These are phyloP conservation scores for Colletotrichum gigasporum DNA, from an alignment of 2,329 filamentous ascomycete species.

Conservation along the genomic window DNA sequence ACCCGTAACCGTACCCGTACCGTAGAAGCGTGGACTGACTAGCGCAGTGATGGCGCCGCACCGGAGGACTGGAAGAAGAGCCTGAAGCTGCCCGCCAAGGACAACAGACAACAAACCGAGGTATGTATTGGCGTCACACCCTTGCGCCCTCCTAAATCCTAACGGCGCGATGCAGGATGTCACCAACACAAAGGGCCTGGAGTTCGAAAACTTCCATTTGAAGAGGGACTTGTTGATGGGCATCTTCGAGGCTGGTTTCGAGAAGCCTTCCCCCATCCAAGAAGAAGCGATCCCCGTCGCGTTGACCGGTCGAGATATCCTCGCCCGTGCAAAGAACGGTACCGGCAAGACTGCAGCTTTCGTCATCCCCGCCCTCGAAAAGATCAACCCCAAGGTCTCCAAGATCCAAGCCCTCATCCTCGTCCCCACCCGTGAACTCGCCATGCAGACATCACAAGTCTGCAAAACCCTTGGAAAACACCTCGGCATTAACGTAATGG, in stretches of 20 bases:
- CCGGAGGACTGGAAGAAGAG: conserved; percentile 78
- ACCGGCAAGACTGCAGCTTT: conserved; percentile 99
- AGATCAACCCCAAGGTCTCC: conserved; percentile 94
- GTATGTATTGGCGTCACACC: conserved; percentile 52
- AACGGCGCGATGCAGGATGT: conserved; percentile 80
- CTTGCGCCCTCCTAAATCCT: conserved; percentile 22
- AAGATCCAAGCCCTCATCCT: conserved; percentile 98
- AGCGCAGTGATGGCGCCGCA: conserved; percentile 56
- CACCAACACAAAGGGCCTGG: conserved; percentile 94
- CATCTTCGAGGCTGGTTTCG: conserved; percentile 98
- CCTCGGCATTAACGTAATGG: conserved; percentile 98
- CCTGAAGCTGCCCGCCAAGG: conserved; percentile 77
- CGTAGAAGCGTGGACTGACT: conserved; percentile 41
- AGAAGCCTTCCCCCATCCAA: conserved; percentile 98
- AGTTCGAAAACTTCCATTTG: conserved; percentile 97
- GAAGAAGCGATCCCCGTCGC: conserved; percentile 99
- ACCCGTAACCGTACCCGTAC: not conserved
- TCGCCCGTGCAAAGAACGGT: conserved; percentile 97
- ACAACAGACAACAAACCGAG: conserved; percentile 84
- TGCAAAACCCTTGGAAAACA: conserved; percentile 99
- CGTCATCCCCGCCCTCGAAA: conserved; percentile 93
- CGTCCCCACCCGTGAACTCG: conserved; percentile 95
- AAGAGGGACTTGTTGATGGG: conserved; percentile 98
- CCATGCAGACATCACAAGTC: conserved; percentile 97
- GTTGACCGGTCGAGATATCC: conserved; percentile 91